A percentile compares a stretch with the other conserved stretches of the same genome.
Conservation (phyloP, 2,329 filamentous ascomycete genomes). For the Pyrenophora seminiperda region DNA sequence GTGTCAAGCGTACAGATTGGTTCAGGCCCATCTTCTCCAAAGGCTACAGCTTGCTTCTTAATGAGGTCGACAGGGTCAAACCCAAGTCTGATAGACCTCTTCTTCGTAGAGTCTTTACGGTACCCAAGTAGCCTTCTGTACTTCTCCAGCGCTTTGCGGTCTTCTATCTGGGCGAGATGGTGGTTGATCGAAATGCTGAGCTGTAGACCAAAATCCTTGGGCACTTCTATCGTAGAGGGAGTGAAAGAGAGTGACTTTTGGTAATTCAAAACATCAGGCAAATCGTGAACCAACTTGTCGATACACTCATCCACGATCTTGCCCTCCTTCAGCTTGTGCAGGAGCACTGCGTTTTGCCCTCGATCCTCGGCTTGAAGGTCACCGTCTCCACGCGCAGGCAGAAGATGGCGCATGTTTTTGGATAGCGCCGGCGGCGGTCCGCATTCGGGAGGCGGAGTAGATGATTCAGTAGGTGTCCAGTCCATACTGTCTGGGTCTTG, state of each 20-base stretch:
- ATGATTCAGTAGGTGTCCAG: slow-evolving; percentile 43
- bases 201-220: slow-evolving; percentile 46
- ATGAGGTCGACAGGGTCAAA: slow-evolving; percentile 49
- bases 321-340: slow-evolving; percentile 46
- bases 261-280: slow-evolving; percentile 44
- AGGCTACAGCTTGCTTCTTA: slow-evolving; percentile 47
- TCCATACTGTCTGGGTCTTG: slow-evolving; percentile 48
- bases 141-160: slow-evolving; percentile 45
- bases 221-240: slow-evolving; percentile 47
- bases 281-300: slow-evolving; percentile 43
- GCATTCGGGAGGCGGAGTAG: slow-evolving; percentile 36
- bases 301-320: slow-evolving; percentile 46
- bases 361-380: slow-evolving; percentile 28
- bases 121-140: slow-evolving; percentile 47
- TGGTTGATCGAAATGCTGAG: slow-evolving; percentile 48
- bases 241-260: slow-evolving; percentile 43
- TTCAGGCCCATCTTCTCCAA: slow-evolving; percentile 27
- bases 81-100: slow-evolving; percentile 41
- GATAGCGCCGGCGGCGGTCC: slow-evolving; percentile 38
- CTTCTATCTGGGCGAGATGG: slow-evolving; percentile 46
- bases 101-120: slow-evolving; percentile 39
- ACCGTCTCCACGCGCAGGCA: slow-evolving; percentile 35
- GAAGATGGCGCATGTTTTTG: slow-evolving; percentile 38
- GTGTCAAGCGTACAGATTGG: slow-evolving; percentile 41
- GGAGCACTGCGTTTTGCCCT: slow-evolving; percentile 36